Percentiles rank a stretch among this genome's conserved stretches.
Conservation (phyloP, 257 asterid genomes). For the Handroanthus guayacan region DNA sequence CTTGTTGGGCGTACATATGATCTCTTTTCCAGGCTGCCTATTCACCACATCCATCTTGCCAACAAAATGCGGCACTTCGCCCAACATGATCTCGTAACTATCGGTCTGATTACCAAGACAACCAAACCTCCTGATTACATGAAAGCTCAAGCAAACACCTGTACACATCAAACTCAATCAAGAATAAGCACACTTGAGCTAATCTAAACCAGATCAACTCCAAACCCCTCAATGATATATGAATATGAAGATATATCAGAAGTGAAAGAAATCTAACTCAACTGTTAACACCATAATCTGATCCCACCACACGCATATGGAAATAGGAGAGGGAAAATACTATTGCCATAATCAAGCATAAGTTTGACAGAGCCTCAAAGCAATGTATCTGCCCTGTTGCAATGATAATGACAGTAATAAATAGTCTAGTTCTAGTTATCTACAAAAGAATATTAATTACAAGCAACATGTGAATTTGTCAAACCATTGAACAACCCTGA, state of each 20-base stretch:
- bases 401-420: neutral
- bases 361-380: neutral
- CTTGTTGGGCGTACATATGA: neutral
- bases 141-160: slow-evolving; percentile 11
- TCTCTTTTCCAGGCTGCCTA: neutral
- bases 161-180: neutral
- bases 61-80: neutral
- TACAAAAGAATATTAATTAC: neutral
- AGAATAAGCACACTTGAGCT: neutral
- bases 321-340: neutral
- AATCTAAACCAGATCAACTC: neutral
- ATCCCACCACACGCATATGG: neutral
- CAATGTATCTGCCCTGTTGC: neutral
- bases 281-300: neutral
- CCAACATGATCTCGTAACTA: neutral
- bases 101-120: neutral
- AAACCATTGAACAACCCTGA: neutral
- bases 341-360: neutral
- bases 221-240: neutral
- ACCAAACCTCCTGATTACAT: neutral
- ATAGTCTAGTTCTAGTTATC: neutral
- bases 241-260: neutral
- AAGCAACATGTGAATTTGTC: neutral
- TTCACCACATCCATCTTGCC: neutral
- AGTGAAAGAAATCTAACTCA: neutral